Evolutionary conservation across 129 eudicot species (phyloP).

Genomic region (Flaveria trinervia): DNA sequence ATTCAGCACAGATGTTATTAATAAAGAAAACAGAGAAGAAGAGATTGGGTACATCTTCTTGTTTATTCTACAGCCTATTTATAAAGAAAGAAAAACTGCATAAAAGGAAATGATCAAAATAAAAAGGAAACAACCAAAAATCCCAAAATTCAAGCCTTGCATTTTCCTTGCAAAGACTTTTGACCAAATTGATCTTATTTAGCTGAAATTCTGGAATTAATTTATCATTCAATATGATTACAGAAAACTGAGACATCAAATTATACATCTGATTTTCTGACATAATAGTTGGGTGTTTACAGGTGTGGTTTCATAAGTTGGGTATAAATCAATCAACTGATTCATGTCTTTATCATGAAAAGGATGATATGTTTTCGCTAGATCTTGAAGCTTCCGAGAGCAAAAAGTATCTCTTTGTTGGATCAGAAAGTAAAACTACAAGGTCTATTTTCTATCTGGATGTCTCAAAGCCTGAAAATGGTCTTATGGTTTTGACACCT

Average conservation of each 20-base stretch:
- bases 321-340: constrained; percentile 75
- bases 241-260: constrained; percentile 10
- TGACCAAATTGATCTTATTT: no score
- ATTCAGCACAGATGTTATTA: no score
- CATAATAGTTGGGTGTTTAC: constrained; percentile 19
- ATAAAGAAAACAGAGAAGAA: no score
- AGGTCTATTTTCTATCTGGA: constrained; percentile 85
- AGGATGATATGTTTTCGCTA: constrained; percentile 81
- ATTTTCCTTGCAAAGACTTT: no score
- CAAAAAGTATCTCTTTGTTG: constrained; percentile 76
- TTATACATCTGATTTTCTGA: constrained; percentile 3
- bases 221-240: no score
- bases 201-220: no score
- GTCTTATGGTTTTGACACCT: constrained; percentile 72
- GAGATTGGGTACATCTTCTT: no score
- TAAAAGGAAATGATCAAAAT: no score
- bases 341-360: constrained; percentile 86
- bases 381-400: constrained; percentile 83
- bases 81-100: no score
- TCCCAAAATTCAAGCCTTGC: no score
- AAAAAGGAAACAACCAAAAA: no score
- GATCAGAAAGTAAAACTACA: constrained; percentile 81
- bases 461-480: constrained; percentile 56
- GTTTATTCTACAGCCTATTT: no score
- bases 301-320: constrained; percentile 91